Percentiles rank a stretch among this genome's conserved stretches.
Evolutionary conservation across 768 basidiomycete genomes (phyloP).

Genomic region (Leccinum obscurum): DNA sequence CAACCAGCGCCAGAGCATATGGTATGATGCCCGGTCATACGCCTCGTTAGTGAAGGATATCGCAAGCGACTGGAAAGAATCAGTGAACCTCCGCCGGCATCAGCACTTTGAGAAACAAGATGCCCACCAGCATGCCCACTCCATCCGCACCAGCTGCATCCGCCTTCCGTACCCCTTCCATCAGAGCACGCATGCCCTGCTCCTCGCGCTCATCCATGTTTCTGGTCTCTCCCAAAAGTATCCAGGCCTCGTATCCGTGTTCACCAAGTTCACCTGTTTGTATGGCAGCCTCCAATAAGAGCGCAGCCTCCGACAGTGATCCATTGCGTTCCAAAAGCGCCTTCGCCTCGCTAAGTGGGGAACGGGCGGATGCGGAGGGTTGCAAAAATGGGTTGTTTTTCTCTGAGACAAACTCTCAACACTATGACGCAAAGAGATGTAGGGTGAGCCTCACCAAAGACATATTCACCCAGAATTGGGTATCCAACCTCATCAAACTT

Average conservation of each 20-base stretch:
- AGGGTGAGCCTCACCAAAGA: constrained; percentile 61
- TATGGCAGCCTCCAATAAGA: constrained; percentile 90
- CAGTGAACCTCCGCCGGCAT: constrained; percentile 10
- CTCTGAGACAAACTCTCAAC: constrained; percentile 45
- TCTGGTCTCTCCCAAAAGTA: constrained; percentile 84
- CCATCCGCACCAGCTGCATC: constrained; percentile 64
- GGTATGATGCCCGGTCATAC: constrained; percentile 82
- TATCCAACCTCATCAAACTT: constrained; percentile 73
- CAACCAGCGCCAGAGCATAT: constrained; percentile 86
- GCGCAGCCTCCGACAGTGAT: constrained; percentile 81
- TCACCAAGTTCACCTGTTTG: constrained; percentile 78
- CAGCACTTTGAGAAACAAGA: neutral
- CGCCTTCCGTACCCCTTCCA: constrained; percentile 67
- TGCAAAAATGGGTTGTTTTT: constrained; percentile 69
- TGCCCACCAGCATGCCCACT: constrained; percentile 71
- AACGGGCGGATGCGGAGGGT: constrained; percentile 45
- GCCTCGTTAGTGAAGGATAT: constrained; percentile 96
- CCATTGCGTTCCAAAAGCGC: constrained; percentile 75
- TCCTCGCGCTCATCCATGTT: constrained; percentile 90
- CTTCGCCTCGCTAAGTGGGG: constrained; percentile 70
- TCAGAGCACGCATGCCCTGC: constrained; percentile 75
- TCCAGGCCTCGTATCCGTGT: constrained; percentile 89
- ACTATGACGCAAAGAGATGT: neutral
- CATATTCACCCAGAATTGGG: constrained; percentile 69
- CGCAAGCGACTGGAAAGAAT: constrained; percentile 70